Evolutionary conservation across 208 protist species (phyloP), one percentile per base, ranked within the genome.

Genomic region (Crithidia mellificae): DNA sequence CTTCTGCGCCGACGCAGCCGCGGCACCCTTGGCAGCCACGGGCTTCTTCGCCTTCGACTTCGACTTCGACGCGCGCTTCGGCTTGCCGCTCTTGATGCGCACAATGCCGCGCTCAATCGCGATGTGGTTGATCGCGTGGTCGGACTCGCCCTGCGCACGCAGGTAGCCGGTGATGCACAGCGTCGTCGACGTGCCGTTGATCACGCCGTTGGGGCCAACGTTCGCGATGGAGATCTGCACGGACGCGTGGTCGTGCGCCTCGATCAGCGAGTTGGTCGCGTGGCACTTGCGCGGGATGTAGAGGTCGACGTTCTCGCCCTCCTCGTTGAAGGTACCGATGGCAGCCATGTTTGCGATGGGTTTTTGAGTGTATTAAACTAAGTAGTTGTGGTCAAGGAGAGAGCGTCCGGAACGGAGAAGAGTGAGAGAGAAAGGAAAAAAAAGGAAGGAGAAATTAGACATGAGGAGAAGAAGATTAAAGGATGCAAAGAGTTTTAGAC

Each of bases 211-310:
- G 61, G 78, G 63, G 55, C 97, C 87, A 41, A 99, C 95, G 70
- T 98, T 85, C 62, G 93, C 96, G 72, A 99, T 91, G 69, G 93
- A 87, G 80, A 99, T 91, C 95, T 99, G 98, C 43, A 98, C 90
- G 36, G 94, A 78, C 47, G 95, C 95, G 90, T 98, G 93, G 82
- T 99, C 98, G 71, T 90, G 96, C 44, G 95, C 93, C 59, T 72
- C 63, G 77, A 99, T 98, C 46, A 98, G 84, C 68, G 78, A 81
- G 90, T 98, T 97, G 55, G 97, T 98, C 77, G 96, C 94, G 71
- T 97, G 95, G 94, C 97, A 98, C 87, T 98, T 98, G 78, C 97
- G 89, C 56, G 97, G 97, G 77, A 97, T 96, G 91, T 98, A 98
- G 34, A 98, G 80, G 69, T 98, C 97, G 63, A 98, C 88, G 61